Evolutionary conservation across 2,329 filamentous ascomycete species (phyloP).

Genomic region (Ceratocystiopsis sp.): DNA sequence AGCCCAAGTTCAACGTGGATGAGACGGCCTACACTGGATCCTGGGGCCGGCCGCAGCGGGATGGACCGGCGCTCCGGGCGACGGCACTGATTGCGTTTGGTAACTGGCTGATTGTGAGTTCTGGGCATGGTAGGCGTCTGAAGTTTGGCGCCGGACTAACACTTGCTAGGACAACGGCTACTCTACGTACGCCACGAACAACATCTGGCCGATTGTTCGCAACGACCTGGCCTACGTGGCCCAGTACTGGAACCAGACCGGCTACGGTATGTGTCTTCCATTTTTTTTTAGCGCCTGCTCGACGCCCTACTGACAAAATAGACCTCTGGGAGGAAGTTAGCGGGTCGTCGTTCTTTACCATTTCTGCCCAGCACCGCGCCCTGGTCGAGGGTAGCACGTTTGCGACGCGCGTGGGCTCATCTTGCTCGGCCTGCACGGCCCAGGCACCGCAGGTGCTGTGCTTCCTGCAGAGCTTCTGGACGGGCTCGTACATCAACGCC

Average conservation of each 20-base stretch:
- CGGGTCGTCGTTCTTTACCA: constrained; percentile 66
- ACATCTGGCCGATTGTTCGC: constrained; percentile 55
- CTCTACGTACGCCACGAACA: constrained; percentile 32
- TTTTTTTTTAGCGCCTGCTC: background rate
- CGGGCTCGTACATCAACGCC: constrained; percentile 43
- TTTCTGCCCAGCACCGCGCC: constrained; percentile 51
- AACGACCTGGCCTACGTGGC: constrained; percentile 64
- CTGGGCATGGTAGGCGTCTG: no score
- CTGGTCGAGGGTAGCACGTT: constrained; percentile 50
- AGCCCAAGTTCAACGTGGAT: constrained; percentile 58
- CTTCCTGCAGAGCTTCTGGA: constrained; percentile 62
- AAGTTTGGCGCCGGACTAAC: no score
- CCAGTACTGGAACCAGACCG: constrained; percentile 29
- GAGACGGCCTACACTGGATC: constrained; percentile 43
- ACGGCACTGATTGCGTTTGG: constrained; percentile 57
- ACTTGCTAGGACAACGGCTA: constrained; percentile 33
- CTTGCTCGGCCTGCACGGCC: constrained; percentile 38
- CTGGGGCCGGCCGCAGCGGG: constrained; percentile 65
- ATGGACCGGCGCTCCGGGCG: constrained; percentile 62
- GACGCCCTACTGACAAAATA: background rate
- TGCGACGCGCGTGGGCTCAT: constrained; percentile 43
- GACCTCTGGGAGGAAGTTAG: constrained; percentile 70
- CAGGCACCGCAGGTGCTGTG: constrained; percentile 55
- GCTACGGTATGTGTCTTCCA: constrained; percentile 15
- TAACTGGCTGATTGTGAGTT: constrained; percentile 36